Base-by-base conservation (phyloP, 345 rosid genomes). In the Rubroshorea leprosula region DNA sequence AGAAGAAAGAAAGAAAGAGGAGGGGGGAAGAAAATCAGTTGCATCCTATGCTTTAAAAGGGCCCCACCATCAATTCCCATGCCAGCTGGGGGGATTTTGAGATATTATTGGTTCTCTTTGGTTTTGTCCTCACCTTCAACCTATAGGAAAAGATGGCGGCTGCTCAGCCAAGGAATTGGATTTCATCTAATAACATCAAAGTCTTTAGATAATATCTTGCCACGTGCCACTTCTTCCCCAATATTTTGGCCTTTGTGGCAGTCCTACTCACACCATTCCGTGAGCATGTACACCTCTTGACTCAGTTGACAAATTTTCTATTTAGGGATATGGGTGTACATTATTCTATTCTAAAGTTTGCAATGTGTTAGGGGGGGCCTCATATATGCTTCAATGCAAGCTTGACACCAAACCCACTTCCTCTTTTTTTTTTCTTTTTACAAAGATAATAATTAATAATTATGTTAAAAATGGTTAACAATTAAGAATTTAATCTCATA, bases 81-180 rank as follows among this genome's bases (percentile, higher is more conserved):
- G 80, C 74, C 74, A 73, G 80, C 78, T 70, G 18, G 52, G 17
- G 25, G 35, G 39, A 20, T 54, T 26, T 6, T 27, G 51, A 65
- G 26, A 35, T 55, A 16, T 43, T 16, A 48, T 66, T 31, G 54
- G 14, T 23, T 57, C 3, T 7, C 58, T 49, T 26, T 13, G n/a
- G 19, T 16, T 61, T 55, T 54, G 49, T 63, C 62, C 51, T 63
- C 25, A 41, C 22, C 12, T 50, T 31, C 60, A n/a, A 55, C 70
- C 24, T 24, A 55, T 31, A 1, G 19, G 55, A 65, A 63, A 57
- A 62, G 65, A 62, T 72, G 85, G 81, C 89, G 85, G 85, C 85
- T 76, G 21, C 47, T 49, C n/a, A n/a, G n/a, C n/a, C 38, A 19
- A 47, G 23, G 43, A 51, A 58, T n/a, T 63, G 75, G 55, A 54